These are phyloP conservation scores for Crithidia sp. DNA, from an alignment of 208 protist genomes.

Conservation along the genomic window DNA sequence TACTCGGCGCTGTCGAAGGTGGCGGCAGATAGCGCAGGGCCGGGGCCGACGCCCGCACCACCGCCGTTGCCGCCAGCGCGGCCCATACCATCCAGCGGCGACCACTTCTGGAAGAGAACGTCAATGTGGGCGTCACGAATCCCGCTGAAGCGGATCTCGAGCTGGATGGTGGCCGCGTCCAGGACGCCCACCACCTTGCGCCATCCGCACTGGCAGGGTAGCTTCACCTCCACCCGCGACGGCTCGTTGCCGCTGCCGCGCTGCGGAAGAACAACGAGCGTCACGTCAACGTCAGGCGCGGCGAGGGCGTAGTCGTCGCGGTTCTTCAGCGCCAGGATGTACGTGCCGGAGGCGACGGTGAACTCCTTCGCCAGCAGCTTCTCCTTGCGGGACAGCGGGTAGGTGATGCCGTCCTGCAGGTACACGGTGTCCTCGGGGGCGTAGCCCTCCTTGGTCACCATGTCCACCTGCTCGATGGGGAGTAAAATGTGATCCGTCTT, in stretches of 20 bases:
- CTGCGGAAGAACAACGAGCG: conserved; percentile 45
- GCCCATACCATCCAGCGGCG: conserved; percentile 18
- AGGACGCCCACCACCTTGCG: conserved; percentile 62
- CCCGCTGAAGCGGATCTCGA: conserved; percentile 54
- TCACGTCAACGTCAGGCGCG: conserved; percentile 54
- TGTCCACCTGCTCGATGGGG: conserved; percentile 63
- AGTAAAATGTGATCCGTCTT: conserved; percentile 80
- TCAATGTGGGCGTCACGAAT: conserved; percentile 80
- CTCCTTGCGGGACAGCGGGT: conserved; percentile 55
- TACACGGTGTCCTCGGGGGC: conserved; percentile 50
- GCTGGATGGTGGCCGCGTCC: conserved; percentile 36
- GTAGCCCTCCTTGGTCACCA: conserved; percentile 52
- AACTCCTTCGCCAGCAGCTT: conserved; percentile 47
- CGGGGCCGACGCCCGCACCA: not conserved
- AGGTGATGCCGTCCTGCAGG: conserved; percentile 47
- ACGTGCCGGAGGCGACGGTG: conserved; percentile 64
- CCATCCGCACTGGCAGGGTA: conserved; percentile 73
- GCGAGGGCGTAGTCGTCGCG: conserved; percentile 78
- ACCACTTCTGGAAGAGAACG: conserved; percentile 63
- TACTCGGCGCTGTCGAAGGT: conserved; percentile 27
- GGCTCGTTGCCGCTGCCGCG: conserved; percentile 35
- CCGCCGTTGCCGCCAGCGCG: conserved; percentile 8
- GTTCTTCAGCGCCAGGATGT: conserved; percentile 76
- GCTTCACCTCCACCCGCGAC: conserved; percentile 36
- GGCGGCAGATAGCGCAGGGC: conserved; percentile 26